Percentiles rank a stretch among this genome's conserved stretches.
These are phyloP conservation scores for Wolfiporia cocos DNA, from an alignment of 1,284 basidiomycete species.

Conservation along the genomic window DNA sequence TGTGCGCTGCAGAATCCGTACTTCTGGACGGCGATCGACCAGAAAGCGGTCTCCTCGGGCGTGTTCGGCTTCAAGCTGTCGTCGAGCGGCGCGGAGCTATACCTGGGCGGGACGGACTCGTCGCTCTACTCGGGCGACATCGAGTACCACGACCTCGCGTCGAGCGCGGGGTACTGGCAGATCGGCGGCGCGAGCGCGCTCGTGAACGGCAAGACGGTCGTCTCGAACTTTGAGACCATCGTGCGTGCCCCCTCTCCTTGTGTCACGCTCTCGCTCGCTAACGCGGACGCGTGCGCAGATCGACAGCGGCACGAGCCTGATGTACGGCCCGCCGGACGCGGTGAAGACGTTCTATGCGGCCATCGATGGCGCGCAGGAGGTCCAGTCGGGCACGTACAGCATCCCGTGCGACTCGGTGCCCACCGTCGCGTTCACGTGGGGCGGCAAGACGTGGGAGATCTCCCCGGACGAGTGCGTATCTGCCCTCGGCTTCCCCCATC, in stretches of 20 bases:
- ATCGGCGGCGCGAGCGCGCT: constrained; percentile 29
- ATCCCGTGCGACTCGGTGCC: constrained; percentile 35
- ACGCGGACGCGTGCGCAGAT: no score
- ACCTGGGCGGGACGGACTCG: constrained; percentile 47
- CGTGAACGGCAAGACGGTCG: constrained; percentile 22
- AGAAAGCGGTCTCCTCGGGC: constrained; percentile 29
- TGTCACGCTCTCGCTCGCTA: no score
- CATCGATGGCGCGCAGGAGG: constrained; percentile 33
- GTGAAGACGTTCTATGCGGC: constrained; percentile 36
- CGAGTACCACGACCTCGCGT: constrained; percentile 11
- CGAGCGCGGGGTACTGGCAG: constrained; percentile 33
- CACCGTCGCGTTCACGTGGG: constrained; percentile 35
- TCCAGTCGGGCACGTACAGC: constrained; percentile 30
- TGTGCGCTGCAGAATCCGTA: constrained; percentile 31
- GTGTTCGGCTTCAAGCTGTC: constrained; percentile 54
- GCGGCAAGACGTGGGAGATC: constrained; percentile 33
- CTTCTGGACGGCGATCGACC: constrained; percentile 39
- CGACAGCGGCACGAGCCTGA: constrained; percentile 43
- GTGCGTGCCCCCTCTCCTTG: no score
- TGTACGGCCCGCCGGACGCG: constrained; percentile 38
- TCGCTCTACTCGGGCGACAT: constrained; percentile 33
- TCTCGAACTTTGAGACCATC: constrained; percentile 24
- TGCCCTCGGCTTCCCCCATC: no score
- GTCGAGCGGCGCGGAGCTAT: constrained; percentile 39
- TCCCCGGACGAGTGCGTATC: constrained; percentile 19